Percentiles rank a stretch among this genome's conserved stretches.
Evolutionary conservation across 2,329 filamentous ascomycete species (phyloP).

Genomic region (Colletotrichum chlorophyti): DNA sequence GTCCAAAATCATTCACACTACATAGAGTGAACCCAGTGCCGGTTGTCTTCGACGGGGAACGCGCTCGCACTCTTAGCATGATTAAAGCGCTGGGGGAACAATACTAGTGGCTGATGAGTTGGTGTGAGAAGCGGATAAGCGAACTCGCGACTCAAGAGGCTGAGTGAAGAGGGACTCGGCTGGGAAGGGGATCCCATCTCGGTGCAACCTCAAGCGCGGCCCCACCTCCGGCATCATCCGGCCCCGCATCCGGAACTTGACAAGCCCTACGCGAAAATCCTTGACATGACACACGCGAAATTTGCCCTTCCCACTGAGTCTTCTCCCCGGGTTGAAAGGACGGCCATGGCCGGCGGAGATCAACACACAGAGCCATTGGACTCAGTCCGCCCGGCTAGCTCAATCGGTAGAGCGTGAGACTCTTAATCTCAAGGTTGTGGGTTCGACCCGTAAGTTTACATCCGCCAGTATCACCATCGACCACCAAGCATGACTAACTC

Average conservation of each 20-base stretch:
- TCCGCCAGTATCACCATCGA: not conserved
- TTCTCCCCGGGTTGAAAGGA: not conserved
- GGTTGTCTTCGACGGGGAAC: too few species aligned
- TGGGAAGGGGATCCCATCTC: not conserved
- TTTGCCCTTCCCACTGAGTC: not conserved
- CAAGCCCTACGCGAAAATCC: not conserved
- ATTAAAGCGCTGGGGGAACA: too few species aligned
- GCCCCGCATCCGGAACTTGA: not conserved
- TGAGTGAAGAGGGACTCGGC: not conserved
- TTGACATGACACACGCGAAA: not conserved
- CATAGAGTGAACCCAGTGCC: too few species aligned
- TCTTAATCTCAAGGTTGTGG: constrained; percentile 68
- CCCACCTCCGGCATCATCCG: not conserved
- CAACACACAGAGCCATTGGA: constrained; percentile 18
- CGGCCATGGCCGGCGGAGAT: fast-evolving
- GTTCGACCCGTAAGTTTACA: constrained; percentile 48
- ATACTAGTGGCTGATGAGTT: too few species aligned
- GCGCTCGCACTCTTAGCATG: too few species aligned
- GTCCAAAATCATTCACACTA: too few species aligned
- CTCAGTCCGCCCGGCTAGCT: constrained; percentile 61
- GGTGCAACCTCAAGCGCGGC: too few species aligned
- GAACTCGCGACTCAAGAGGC: not conserved
- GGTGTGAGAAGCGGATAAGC: too few species aligned
- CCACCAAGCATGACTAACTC: not conserved
- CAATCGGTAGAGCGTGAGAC: constrained; percentile 79